Evolutionary conservation across 305 asterid species (phyloP).

Genomic region (Salvia sclarea): DNA sequence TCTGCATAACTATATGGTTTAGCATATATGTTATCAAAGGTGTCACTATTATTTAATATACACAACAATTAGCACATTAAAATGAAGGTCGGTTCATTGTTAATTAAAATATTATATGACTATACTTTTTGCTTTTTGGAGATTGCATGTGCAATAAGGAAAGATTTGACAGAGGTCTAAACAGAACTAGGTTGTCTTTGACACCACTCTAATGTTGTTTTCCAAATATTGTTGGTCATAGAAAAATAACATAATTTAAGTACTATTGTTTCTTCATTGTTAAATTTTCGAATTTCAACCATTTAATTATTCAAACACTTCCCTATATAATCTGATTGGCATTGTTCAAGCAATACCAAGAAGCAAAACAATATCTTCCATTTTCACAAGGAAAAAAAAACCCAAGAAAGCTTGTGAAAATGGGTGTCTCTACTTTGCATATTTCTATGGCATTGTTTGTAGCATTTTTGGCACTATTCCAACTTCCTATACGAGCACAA

Average conservation of each 20-base stretch:
- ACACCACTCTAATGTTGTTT: slow-evolving; percentile 74
- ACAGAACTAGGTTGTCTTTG: slow-evolving; percentile 54
- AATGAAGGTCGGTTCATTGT: neutral
- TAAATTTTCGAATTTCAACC: neutral
- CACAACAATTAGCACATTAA: neutral
- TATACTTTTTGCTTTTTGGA: neutral
- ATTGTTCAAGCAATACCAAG: slow-evolving; percentile 33
- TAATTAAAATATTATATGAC: neutral
- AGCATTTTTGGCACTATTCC: slow-evolving; percentile 31
- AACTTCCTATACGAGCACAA: slow-evolving; percentile 41
- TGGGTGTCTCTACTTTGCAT: slow-evolving; percentile 32
- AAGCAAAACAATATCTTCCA: slow-evolving; percentile 9
- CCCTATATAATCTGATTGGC: slow-evolving; percentile 36
- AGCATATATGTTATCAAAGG: neutral
- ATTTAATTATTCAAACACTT: slow-evolving; percentile 28
- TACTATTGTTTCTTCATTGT: neutral
- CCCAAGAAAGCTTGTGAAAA: slow-evolving; percentile 6
- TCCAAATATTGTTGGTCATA: slow-evolving; percentile 49
- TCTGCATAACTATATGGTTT: neutral
- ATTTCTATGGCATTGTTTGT: slow-evolving; percentile 24
- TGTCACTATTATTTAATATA: neutral
- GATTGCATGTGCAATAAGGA: slow-evolving; percentile 4
- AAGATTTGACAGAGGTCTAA: slow-evolving; percentile 13
- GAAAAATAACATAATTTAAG: neutral
- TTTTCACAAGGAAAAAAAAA: neutral